Evolutionary conservation across 2,329 filamentous ascomycete genomes (phyloP).

Genomic region (Pyrenophora graminea): DNA sequence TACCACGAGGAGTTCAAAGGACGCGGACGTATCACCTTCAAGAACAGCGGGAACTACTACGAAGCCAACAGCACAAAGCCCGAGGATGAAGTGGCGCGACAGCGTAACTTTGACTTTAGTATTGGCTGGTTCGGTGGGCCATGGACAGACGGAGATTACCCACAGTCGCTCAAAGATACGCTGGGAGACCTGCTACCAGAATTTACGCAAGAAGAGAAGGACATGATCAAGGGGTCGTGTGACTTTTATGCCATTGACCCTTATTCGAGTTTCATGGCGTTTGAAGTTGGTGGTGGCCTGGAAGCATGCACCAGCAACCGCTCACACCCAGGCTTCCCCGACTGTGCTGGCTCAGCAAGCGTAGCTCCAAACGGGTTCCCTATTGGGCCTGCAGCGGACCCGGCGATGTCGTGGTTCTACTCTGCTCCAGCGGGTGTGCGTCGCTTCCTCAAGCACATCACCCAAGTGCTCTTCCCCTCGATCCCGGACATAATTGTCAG

Average conservation of each 20-base stretch:
- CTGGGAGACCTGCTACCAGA: slow-evolving; percentile 47
- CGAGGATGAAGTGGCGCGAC: slow-evolving; percentile 44
- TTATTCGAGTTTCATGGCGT: slow-evolving; percentile 40
- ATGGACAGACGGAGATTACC: slow-evolving; percentile 54
- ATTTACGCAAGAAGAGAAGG: slow-evolving; percentile 47
- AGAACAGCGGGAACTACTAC: slow-evolving; percentile 51
- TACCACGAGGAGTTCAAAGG: slow-evolving; percentile 53
- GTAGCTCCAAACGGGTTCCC: slow-evolving; percentile 50
- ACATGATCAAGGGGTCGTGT: slow-evolving; percentile 50
- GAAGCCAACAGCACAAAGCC: slow-evolving; percentile 44
- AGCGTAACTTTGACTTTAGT: slow-evolving; percentile 49
- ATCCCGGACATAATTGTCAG: slow-evolving; percentile 49
- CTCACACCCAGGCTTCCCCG: slow-evolving; percentile 47
- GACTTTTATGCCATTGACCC: slow-evolving; percentile 52
- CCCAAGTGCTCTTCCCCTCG: slow-evolving; percentile 49
- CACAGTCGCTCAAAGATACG: slow-evolving; percentile 46
- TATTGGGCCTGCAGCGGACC: slow-evolving; percentile 50
- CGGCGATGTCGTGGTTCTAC: slow-evolving; percentile 49
- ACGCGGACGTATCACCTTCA: slow-evolving; percentile 49
- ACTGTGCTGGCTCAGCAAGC: slow-evolving; percentile 46
- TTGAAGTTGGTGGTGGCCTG: slow-evolving; percentile 38
- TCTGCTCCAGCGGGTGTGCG: slow-evolving; percentile 48
- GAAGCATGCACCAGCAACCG: slow-evolving; percentile 50
- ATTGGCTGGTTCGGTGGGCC: slow-evolving; percentile 53
- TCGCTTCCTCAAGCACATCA: slow-evolving; percentile 50